These are phyloP conservation scores for Castanopsis chinensis DNA, from an alignment of 306 rosid genomes.

Conservation along the genomic window DNA sequence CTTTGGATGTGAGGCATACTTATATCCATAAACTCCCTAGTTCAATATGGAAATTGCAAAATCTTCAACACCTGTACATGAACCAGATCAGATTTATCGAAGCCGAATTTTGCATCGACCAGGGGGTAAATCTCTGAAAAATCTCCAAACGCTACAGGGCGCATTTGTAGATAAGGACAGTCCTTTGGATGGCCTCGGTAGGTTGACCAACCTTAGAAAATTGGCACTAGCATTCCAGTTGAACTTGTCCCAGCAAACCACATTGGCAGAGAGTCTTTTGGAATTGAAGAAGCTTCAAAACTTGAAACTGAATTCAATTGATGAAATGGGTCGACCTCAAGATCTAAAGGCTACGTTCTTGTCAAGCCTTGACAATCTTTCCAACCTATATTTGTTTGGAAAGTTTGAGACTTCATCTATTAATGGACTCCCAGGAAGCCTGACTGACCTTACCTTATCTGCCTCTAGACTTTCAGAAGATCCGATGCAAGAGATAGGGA, in stretches of 20 bases:
- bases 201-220: constrained; percentile 30
- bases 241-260: neutral
- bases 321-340: constrained; percentile 7
- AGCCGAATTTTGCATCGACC: constrained; percentile 16
- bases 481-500: constrained; percentile 18
- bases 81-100: constrained; percentile 16
- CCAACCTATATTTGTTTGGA: constrained; percentile 35
- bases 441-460: constrained; percentile 36
- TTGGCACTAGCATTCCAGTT: constrained; percentile 33
- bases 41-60: constrained; percentile 34
- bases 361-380: constrained; percentile 23
- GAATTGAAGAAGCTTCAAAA: constrained; percentile 5
- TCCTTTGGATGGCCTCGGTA: constrained; percentile 22
- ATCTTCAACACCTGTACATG: constrained; percentile 25
- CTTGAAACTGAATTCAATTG: constrained; percentile 24
- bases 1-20: constrained; percentile 41
- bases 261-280: constrained; percentile 6
- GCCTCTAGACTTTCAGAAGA: constrained; percentile 31
- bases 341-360: neutral
- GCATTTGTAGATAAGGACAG: constrained; percentile 25
- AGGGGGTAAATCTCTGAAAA: neutral
- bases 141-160: constrained; percentile 32
- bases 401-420: neutral
- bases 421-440: constrained; percentile 18
- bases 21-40: constrained; percentile 27